Evolutionary conservation across 345 rosid genomes (phyloP), one percentile per base, ranked within the genome.

Genomic region (Salix purpurea): DNA sequence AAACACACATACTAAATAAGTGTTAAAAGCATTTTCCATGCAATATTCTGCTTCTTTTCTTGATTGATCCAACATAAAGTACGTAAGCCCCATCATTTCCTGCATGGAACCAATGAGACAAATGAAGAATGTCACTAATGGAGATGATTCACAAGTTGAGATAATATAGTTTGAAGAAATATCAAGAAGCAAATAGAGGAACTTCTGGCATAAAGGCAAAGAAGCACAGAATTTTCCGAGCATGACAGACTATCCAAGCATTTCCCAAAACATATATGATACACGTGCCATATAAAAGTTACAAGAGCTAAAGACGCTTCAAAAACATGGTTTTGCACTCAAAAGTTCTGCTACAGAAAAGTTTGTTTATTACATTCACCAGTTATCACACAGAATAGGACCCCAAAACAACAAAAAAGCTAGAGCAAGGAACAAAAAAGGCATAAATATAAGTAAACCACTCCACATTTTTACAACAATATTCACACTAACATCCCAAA

Each of bases 1-100:
- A 44, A 76, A 76, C 44, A 74, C 69, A 84, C 95, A 74, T 91
- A 96, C 99, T 83, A 83, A 76, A 78, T 96, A 96, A 65, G 97
- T 92, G 84, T 74, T 91, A 75, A 96, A 92, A 78, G 99, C 98
- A 83, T 91, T 94, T 89, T 96, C 99, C 98, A 96, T 96, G 92
- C 94, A 91, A 83, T 92, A 87, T 83, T 96, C 97, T 26, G 97
- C 91, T 69, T 96, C 99, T 85, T 94, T 94, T 86, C 90, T 86
- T 71, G 98, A 91, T 81, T 94, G 98, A 88, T 96, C 96, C 90
- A 90, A 84, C 93, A 96, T 83, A 85, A 96, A 96, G 83, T 84
- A 94, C 36, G 97, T 68, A 78, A 94, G 92, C 62, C 94, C 99
- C 93, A 89, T 94, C 97, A 96, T 96, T 90, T 96, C 99, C 99